Percentiles rank a stretch among this genome's conserved stretches.
Conservation (phyloP, 345 rosid genomes). For the Kernera saxatilis region DNA sequence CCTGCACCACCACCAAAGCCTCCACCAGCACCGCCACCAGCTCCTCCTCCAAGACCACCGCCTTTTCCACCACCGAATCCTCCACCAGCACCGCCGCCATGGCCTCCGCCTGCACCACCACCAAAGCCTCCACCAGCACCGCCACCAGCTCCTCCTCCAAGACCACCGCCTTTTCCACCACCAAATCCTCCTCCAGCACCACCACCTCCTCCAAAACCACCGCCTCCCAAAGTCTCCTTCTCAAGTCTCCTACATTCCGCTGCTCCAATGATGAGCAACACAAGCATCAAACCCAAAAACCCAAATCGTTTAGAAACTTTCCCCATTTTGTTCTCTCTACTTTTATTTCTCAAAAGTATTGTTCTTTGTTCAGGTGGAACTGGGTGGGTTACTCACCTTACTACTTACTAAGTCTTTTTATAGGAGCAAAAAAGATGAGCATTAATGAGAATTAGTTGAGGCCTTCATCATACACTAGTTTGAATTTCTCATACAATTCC, state of each 20-base stretch:
- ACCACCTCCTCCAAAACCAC: slow-evolving; percentile 25
- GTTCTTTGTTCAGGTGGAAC: slow-evolving; percentile 9
- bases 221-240: slow-evolving; percentile 28
- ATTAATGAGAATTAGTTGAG: slow-evolving; percentile 31
- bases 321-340: slow-evolving; percentile 14
- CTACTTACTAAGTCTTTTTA: slow-evolving; percentile 8
- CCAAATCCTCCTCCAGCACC: slow-evolving; percentile 30
- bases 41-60: slow-evolving; percentile 17
- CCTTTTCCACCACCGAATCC: slow-evolving; percentile 3
- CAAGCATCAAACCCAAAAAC: slow-evolving; percentile 25
- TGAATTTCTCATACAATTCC: neutral
- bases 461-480: neutral
- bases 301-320: slow-evolving; percentile 20
- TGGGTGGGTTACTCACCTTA: neutral
- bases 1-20: slow-evolving; percentile 3
- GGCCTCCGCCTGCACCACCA: slow-evolving; percentile 16
- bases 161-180: slow-evolving; percentile 13
- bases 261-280: slow-evolving; percentile 27
- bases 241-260: slow-evolving; percentile 33
- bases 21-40: neutral
- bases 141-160: slow-evolving; percentile 19
- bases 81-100: slow-evolving; percentile 12
- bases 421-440: neutral
- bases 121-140: slow-evolving; percentile 11
- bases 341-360: slow-evolving; percentile 8